A percentile compares a stretch with the other conserved stretches of the same genome.
These are phyloP conservation scores for Nothopassalora personata DNA, from an alignment of 2,329 filamentous ascomycete genomes.

Conservation along the genomic window DNA sequence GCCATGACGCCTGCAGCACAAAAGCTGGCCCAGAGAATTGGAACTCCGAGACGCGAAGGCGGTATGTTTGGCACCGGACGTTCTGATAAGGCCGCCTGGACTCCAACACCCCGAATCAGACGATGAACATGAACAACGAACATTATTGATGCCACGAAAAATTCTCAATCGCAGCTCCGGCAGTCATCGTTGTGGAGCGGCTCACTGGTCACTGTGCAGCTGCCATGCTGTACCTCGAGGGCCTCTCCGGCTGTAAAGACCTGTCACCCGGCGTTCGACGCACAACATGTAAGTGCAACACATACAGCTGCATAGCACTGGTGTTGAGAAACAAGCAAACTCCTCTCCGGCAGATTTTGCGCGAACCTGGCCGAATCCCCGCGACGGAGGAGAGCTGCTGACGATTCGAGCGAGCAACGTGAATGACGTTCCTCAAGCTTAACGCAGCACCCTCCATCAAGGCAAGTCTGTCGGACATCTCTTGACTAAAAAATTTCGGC, in stretches of 20 bases:
- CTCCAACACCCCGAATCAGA: slow-evolving; percentile 19
- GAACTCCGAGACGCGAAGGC: slow-evolving; percentile 30
- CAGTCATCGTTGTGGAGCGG: not conserved
- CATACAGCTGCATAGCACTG: not conserved
- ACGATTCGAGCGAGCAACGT: not conserved
- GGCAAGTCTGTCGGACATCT: not conserved
- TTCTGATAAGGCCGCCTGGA: slow-evolving; percentile 13
- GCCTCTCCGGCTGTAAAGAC: not conserved
- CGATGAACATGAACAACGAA: slow-evolving; percentile 8
- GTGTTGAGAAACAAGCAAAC: not conserved
- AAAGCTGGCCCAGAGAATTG: slow-evolving; percentile 61
- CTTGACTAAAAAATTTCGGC: not conserved
- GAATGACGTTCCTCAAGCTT: not conserved
- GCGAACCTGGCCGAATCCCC: not conserved
- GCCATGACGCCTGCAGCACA: slow-evolving; percentile 68
- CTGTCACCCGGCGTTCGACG: not conserved
- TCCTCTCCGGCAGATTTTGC: not conserved
- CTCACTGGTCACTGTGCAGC: not conserved
- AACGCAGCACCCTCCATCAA: not conserved
- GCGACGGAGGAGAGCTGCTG: not conserved
- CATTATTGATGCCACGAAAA: not conserved
- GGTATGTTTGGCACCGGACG: slow-evolving; percentile 15
- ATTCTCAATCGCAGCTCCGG: not conserved
- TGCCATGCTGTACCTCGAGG: not conserved
- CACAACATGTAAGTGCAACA: not conserved